Evolutionary conservation across 2,329 filamentous ascomycete species (phyloP), one percentile per base, ranked within the genome.

Genomic region (Scytalidium lignicola): DNA sequence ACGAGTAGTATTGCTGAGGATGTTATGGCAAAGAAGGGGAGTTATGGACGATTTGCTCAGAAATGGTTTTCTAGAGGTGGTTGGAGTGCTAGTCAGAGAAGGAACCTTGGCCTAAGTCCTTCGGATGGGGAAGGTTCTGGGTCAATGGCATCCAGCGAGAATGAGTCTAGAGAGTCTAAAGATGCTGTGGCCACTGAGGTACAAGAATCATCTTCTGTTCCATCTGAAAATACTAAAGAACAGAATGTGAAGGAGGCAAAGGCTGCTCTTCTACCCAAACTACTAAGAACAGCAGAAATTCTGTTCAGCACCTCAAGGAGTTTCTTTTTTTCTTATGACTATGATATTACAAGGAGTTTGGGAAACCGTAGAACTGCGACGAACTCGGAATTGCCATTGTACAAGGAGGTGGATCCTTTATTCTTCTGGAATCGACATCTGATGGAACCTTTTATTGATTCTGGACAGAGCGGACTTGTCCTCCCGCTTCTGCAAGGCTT

Each of bases 281-380:
- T 97, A 37, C 68, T 99, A 40, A 80, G 86, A 39, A 95, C 88
- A 26, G 85, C 90, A 1, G 88, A 88, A 62, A 80, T 97, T 48
- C 80, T 96, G 52, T 92, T 96, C 62, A 84, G 87, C 1, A 79
- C 83, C 3, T 90, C 86, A 0, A 79, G 79, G 54, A 96, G 89
- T 65, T 97, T 96, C 67, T 97, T 86, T 72, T 99, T 92, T 66
- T 91, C 91, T 0, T 96, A 99, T 65, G 93, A 99, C 56, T 79
- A 92, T 64, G 91, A 99, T 64, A 80, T 99, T 45, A 97, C 93
- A 1, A 80, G 85, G 49, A 83, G 79, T 54, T 61, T 82, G 48
- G 67, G 69, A 2, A 73, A 64, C 48, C 62, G 61, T 3, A 65
- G 67, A 46, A 64, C 66, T 32, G 67, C 72, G 58, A 67, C 72